Conservation (phyloP, 345 rosid genomes). For the Turnera subulata region DNA sequence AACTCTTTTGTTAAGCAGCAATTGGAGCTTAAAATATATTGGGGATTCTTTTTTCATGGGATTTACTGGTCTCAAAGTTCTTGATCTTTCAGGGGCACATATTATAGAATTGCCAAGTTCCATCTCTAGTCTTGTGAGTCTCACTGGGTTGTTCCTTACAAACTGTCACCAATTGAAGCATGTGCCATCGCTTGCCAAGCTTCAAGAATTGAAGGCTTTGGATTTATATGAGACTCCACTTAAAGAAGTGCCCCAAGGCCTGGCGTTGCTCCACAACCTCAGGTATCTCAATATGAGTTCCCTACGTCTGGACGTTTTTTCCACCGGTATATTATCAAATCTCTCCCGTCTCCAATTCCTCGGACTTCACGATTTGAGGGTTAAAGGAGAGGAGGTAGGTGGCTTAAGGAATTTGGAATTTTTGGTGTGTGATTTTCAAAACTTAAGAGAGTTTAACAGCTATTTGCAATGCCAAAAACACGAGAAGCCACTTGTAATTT, state of each 20-base stretch:
- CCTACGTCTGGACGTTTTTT: not conserved
- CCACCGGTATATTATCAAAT: not conserved
- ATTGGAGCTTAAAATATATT: not conserved
- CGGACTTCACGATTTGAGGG: not conserved
- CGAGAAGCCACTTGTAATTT: too few relatives aligned
- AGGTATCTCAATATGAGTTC: conserved; percentile 9
- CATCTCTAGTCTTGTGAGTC: conserved; percentile 3
- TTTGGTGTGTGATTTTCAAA: too few relatives aligned
- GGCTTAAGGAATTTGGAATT: too few relatives aligned
- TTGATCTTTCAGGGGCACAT: conserved; percentile 11
- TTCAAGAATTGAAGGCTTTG: conserved; percentile 14
- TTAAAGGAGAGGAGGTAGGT: too few relatives aligned
- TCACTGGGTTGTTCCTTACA: conserved; percentile 1
- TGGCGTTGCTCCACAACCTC: conserved; percentile 10
- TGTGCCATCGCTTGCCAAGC: conserved; percentile 11
- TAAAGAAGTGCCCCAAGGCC: conserved; percentile 17
- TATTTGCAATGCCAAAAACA: too few relatives aligned
- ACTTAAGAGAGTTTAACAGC: too few relatives aligned
- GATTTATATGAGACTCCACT: conserved; percentile 1
- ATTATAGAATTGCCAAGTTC: conserved; percentile 8
- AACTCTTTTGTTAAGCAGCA: conserved; percentile 13
- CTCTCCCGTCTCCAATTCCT: not conserved
- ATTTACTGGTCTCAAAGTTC: conserved; percentile 10
- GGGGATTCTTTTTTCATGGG: conserved; percentile 8
- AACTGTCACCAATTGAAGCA: not conserved